A percentile compares a stretch with the other conserved stretches of the same genome.
These are phyloP conservation scores for Russula vinacea DNA, from an alignment of 768 basidiomycete species.

Conservation along the genomic window DNA sequence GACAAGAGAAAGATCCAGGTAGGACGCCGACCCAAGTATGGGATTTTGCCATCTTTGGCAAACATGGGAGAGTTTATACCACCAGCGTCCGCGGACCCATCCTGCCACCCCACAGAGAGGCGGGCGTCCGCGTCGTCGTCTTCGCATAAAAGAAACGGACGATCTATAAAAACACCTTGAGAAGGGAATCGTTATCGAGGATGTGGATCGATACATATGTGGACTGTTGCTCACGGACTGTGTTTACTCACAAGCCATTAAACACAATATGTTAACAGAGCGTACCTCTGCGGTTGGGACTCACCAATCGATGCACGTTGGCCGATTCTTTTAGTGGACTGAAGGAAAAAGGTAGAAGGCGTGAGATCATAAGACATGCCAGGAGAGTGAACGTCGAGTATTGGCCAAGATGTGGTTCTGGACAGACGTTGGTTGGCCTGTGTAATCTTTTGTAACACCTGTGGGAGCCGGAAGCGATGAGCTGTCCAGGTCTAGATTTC, in stretches of 20 bases:
- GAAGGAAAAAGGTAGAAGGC: too few species aligned
- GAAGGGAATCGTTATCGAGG: neutral
- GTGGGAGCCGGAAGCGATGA: too few species aligned
- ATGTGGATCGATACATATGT: neutral
- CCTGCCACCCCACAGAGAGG: neutral
- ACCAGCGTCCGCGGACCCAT: neutral
- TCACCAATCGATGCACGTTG: neutral
- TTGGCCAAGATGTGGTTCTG: too few species aligned
- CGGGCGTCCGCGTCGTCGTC: too few species aligned
- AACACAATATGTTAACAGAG: neutral
- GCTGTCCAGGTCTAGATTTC: too few species aligned
- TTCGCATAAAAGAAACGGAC: neutral
- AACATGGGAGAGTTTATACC: neutral
- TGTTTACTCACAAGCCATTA: too few species aligned
- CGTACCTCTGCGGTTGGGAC: neutral
- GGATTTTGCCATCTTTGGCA: neutral
- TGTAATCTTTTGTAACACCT: too few species aligned
- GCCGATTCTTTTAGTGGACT: too few species aligned
- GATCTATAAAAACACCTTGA: neutral
- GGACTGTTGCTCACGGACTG: too few species aligned
- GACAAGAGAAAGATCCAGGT: neutral
- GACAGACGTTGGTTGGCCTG: too few species aligned
- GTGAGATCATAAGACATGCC: too few species aligned
- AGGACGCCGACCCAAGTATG: neutral
- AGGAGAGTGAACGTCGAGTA: too few species aligned